Base-by-base conservation (phyloP, 352 stramenopile species). In the Phytopythium litorale region DNA sequence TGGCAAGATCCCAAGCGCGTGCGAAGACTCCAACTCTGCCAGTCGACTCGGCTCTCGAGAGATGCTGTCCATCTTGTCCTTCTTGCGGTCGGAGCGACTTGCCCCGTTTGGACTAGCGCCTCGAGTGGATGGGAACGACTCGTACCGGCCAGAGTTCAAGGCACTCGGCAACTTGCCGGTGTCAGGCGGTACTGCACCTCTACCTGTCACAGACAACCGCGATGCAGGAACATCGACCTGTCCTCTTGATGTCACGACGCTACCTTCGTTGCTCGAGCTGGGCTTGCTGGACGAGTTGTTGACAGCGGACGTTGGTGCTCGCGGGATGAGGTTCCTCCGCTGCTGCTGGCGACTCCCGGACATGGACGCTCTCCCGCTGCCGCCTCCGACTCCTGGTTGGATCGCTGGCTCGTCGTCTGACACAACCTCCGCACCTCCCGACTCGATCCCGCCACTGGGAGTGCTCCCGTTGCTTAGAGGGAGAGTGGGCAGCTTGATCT, bases 401-500 rank as follows among this genome's bases (percentile, higher is more conserved):
- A 61, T 58, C 55, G 12, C 48, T 53, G 12, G 33, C 0, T 91
- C 81, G 8, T 84, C 73, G n/a, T 88, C 81, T 0, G 71, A 86
- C 7, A 78, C 59, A 0, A 91, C 78, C 56, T 89, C 81, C 2
- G 74, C 81, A 11, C 81, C 81, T 7, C 81, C 81, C 13, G 77
- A 87, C 57, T 80, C 77, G 38, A 71, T 67, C 1, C 40, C 58
- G 48, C 45, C 51, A 3, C 55, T 65, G 32, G 4, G 0, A 5
- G 25, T 13, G 7, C 45, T 52, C 30, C 66, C 66, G 7, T 67
- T 67, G 33, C 64, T 62, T 25, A 79, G 46, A 12, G 63, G 52
- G 48, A 93, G 54, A 2, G 79, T 64, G 1, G 83, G 85, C 11
- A 94, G 60, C 55, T 91, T 91, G 49, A 94, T 80, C 55, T 79